A percentile compares a stretch with the other conserved stretches of the same genome.
Evolutionary conservation across 179 eudicot genomes (phyloP).

Genomic region (Heliamphora pulchella): DNA sequence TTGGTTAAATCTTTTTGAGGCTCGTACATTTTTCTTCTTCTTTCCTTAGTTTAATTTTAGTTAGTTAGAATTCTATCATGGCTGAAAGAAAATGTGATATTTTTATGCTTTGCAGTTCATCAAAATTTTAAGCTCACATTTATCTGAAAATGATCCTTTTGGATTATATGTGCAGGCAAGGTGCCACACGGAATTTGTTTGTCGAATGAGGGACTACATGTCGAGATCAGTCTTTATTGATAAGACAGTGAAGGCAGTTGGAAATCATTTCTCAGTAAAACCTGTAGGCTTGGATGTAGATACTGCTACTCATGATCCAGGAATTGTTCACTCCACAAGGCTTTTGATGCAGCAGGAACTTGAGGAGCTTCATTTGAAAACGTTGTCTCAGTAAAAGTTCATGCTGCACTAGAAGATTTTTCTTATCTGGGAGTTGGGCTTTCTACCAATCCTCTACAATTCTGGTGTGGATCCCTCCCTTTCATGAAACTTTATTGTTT

Average conservation of each 20-base stretch:
- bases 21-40: too few relatives aligned
- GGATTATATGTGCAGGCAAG: conserved; percentile 42
- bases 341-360: conserved; percentile 42
- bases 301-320: conserved; percentile 21
- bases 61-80: neutral
- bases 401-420: neutral
- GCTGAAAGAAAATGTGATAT: neutral
- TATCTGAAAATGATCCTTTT: neutral
- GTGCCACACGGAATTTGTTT: conserved; percentile 68
- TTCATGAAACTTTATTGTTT: too few relatives aligned
- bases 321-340: conserved; percentile 50
- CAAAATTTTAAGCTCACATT: neutral
- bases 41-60: too few relatives aligned
- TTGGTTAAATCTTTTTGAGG: too few relatives aligned
- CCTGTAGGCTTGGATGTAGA: conserved; percentile 33
- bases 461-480: too few relatives aligned
- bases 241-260: conserved; percentile 48
- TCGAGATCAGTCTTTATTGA: conserved; percentile 58
- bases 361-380: conserved; percentile 16
- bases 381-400: too few relatives aligned
- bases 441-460: neutral
- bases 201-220: conserved; percentile 69
- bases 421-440: neutral
- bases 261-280: conserved; percentile 41
- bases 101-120: conserved; percentile 5